Evolutionary conservation across 768 basidiomycete genomes (phyloP).

Genomic region (Mycena leptocephala): DNA sequence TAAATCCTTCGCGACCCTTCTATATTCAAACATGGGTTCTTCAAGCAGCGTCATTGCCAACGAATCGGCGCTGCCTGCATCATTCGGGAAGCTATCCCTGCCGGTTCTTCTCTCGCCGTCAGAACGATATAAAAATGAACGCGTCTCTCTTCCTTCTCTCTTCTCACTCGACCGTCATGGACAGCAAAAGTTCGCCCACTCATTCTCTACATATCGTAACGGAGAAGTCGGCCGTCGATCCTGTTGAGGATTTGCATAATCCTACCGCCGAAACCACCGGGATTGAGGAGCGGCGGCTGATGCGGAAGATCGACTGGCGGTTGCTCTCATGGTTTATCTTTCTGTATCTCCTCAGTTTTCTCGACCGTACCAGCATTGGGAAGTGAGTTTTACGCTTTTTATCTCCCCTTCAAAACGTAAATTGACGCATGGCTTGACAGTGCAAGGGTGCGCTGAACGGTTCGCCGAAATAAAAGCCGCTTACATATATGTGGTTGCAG

Average conservation of each 20-base stretch:
- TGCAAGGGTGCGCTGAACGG: slow-evolving; percentile 67
- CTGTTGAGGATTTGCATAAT: slow-evolving; percentile 55
- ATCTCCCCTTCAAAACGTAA: not conserved
- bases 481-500: slow-evolving; percentile 50
- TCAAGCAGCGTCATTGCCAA: no score
- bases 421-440: slow-evolving; percentile 9
- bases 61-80: no score
- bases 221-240: slow-evolving; percentile 25
- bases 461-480: not conserved
- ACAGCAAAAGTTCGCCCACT: slow-evolving; percentile 21
- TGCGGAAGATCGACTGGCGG: slow-evolving; percentile 75
- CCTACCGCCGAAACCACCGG: slow-evolving; percentile 62
- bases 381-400: slow-evolving; percentile 52
- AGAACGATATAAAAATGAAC: no score
- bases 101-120: no score
- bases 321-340: slow-evolving; percentile 85
- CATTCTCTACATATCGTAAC: slow-evolving; percentile 19
- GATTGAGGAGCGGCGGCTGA: slow-evolving; percentile 71
- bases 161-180: no score
- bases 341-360: slow-evolving; percentile 83
- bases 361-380: slow-evolving; percentile 79
- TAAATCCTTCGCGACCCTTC: no score
- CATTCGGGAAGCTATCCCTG: no score
- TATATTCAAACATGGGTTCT: no score
- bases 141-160: no score